Conservation (phyloP, 2,329 filamentous ascomycete species). For the Pezicula radicicola region DNA sequence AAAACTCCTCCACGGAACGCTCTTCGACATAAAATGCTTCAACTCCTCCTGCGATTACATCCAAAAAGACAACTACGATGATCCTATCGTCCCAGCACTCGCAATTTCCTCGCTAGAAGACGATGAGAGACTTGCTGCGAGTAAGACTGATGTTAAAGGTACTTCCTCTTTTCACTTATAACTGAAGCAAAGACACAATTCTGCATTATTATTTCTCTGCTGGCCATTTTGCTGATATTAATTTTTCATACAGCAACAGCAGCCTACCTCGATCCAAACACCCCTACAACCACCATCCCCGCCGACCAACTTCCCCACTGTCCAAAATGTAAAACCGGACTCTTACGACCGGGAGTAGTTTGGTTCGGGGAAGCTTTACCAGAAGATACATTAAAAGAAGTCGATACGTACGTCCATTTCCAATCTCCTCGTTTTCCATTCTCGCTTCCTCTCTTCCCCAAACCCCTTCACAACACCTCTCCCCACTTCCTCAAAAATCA, state of each 20-base stretch:
- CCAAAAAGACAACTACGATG: slow-evolving; percentile 64
- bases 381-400: slow-evolving; percentile 50
- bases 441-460: too few species aligned
- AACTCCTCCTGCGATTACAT: slow-evolving; percentile 63
- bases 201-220: too few species aligned
- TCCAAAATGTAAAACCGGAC: slow-evolving; percentile 52
- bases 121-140: slow-evolving; percentile 33
- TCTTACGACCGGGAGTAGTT: slow-evolving; percentile 74
- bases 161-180: too few species aligned
- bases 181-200: too few species aligned
- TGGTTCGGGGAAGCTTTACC: slow-evolving; percentile 85
- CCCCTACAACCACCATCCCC: slow-evolving; percentile 7
- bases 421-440: too few species aligned
- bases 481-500: too few species aligned
- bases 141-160: slow-evolving; percentile 23
- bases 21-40: slow-evolving; percentile 80
- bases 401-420: slow-evolving; percentile 29
- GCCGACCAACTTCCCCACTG: slow-evolving; percentile 60
- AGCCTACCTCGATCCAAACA: slow-evolving; percentile 12
- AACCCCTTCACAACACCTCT: too few species aligned
- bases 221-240: too few species aligned
- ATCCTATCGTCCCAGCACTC: slow-evolving; percentile 77
- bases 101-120: slow-evolving; percentile 40
- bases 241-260: slow-evolving; percentile 1
- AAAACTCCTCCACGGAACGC: slow-evolving; percentile 74